Evolutionary conservation across 108 stramenopile genomes (phyloP).

Genomic region (Pseudonitzschia multiseries): DNA sequence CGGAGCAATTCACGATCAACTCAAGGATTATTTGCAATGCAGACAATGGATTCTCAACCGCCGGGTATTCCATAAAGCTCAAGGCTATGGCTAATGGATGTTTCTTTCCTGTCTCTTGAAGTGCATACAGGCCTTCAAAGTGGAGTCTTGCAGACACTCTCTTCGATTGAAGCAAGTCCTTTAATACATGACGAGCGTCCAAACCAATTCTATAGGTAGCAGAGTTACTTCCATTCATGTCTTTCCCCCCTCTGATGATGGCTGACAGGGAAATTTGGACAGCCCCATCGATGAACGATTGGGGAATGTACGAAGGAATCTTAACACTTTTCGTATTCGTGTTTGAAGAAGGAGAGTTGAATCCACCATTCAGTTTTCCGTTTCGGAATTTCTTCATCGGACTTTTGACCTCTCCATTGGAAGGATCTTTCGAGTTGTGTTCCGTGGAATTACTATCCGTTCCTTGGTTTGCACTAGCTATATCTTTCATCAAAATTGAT

Average conservation of each 20-base stretch:
- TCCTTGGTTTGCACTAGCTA: neutral
- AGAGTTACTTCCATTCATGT: neutral
- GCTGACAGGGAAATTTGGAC: conserved; percentile 26
- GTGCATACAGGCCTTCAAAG: conserved; percentile 24
- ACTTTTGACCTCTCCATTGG: conserved; percentile 11
- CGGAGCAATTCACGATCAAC: conserved; percentile 38
- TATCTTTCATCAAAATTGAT: conserved; percentile 17
- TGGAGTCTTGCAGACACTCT: conserved; percentile 42
- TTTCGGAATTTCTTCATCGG: conserved; percentile 1
- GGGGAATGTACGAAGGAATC: conserved; percentile 29
- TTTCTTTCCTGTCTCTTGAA: conserved; percentile 16
- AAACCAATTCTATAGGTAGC: conserved; percentile 7
- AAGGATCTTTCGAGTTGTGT: conserved; percentile 15
- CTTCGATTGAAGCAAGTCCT: conserved; percentile 28
- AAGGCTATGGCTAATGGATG: conserved; percentile 13
- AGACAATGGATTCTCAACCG: conserved; percentile 17
- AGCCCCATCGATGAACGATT: conserved; percentile 40
- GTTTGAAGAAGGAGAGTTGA: neutral
- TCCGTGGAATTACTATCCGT: neutral
- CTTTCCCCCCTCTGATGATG: conserved; percentile 13
- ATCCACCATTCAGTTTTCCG: conserved; percentile 20
- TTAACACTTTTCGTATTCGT: neutral
- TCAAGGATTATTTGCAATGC: conserved; percentile 34
- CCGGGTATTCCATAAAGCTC: conserved; percentile 18
- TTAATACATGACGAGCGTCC: conserved; percentile 39